Conservation (phyloP, 441 rosid genomes). For the Pelargonium cotyledonis region DNA sequence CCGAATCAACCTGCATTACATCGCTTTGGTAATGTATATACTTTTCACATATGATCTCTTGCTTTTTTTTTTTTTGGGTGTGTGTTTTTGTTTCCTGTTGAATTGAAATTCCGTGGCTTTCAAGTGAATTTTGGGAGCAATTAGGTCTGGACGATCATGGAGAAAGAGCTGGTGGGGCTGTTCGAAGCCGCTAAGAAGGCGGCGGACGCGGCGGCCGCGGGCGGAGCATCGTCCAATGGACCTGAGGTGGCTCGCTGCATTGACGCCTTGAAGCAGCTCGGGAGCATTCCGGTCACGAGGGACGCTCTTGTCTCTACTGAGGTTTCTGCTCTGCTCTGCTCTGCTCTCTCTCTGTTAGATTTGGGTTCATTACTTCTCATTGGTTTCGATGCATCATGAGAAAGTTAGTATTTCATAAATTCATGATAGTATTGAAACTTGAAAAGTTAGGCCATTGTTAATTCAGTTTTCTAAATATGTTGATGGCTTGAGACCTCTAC, state of each 20-base stretch:
- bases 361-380: no score
- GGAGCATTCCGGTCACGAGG: conserved; percentile 54
- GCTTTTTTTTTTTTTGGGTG: no score
- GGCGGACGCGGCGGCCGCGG: conserved; percentile 64
- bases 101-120: no score
- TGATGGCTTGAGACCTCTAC: no score
- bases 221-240: conserved; percentile 26
- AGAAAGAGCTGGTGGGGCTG: conserved; percentile 62
- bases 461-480: neutral
- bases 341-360: no score
- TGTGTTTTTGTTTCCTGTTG: no score
- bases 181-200: conserved; percentile 85
- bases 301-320: conserved; percentile 73
- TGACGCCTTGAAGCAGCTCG: conserved; percentile 67
- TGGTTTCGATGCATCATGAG: no score
- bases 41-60: no score
- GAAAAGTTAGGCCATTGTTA: neutral
- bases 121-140: no score
- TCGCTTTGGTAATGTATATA: no score
- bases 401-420: neutral
- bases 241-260: conserved; percentile 70
- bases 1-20: no score
- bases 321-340: conserved; percentile 29
- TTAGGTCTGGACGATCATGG: conserved; percentile 33
- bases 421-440: neutral